Evolutionary conservation across 768 basidiomycete genomes (phyloP).

Genomic region (Phylloporus sp.): DNA sequence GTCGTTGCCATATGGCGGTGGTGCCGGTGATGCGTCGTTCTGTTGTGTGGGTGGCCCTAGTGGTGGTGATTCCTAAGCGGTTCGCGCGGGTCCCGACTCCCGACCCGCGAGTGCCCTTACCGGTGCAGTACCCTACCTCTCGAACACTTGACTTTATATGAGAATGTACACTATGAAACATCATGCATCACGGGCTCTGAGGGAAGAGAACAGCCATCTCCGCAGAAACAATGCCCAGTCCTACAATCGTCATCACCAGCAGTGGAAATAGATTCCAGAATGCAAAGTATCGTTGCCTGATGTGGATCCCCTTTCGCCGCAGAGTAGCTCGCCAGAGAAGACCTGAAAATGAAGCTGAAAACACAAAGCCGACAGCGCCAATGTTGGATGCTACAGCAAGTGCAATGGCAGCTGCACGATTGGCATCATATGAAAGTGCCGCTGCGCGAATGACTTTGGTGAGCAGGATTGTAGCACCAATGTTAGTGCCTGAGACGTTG

Average conservation of each 20-base stretch:
- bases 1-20: no score
- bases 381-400: constrained; percentile 87
- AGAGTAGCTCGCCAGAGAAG: constrained; percentile 80
- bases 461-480: constrained; percentile 86
- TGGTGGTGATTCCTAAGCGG: no score
- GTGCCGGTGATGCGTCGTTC: no score
- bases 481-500: constrained; percentile 85
- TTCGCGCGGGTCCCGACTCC: no score
- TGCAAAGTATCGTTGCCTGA: constrained; percentile 64
- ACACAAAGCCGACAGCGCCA: constrained; percentile 87
- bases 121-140: no score
- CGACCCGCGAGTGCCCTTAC: no score
- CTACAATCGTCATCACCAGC: constrained; percentile 59
- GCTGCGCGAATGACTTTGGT: constrained; percentile 70
- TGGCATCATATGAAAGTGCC: constrained; percentile 28
- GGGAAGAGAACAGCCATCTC: constrained; percentile 63
- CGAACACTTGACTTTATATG: no score
- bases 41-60: no score
- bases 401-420: constrained; percentile 59
- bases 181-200: not conserved
- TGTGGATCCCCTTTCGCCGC: constrained; percentile 61
- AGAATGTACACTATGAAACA: no score
- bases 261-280: constrained; percentile 68
- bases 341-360: constrained; percentile 85
- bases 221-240: constrained; percentile 66